Evolutionary conservation across 2,329 filamentous ascomycete species (phyloP).

Genomic region (Beauveria sp.): DNA sequence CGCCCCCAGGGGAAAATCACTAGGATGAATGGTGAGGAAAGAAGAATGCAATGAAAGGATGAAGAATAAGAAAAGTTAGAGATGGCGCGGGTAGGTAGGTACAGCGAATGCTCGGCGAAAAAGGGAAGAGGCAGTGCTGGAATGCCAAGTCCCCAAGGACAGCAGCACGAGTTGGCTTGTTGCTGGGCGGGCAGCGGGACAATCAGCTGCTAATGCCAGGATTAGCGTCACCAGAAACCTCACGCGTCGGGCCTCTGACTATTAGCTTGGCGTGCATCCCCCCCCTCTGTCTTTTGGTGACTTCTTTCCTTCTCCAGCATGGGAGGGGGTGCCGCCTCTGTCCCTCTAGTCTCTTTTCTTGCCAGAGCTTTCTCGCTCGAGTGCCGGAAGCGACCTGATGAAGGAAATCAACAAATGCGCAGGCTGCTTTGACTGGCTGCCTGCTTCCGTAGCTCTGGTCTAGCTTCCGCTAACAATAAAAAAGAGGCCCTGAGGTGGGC

Average conservation of each 20-base stretch:
- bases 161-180: not conserved
- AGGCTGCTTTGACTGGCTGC: conserved; percentile 3
- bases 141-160: conserved; percentile 8
- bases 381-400: not conserved
- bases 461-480: not conserved
- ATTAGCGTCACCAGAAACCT: conserved; percentile 1
- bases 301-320: not conserved
- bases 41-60: not conserved
- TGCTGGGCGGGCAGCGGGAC: conserved; percentile 7
- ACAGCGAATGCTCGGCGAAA: not conserved
- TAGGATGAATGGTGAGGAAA: not conserved
- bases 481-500: not conserved
- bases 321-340: not conserved
- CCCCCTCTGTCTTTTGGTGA: too few species aligned
- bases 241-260: not conserved
- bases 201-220: not conserved
- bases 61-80: not conserved
- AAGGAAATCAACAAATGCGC: conserved; percentile 3
- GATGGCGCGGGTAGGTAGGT: not conserved
- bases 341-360: not conserved
- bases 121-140: conserved; percentile 8
- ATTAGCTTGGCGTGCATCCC: conserved; percentile 9
- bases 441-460: not conserved
- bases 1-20: too few species aligned
- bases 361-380: not conserved